These are phyloP conservation scores for Dendrothele bispora DNA, from an alignment of 768 basidiomycete genomes.

Conservation along the genomic window DNA sequence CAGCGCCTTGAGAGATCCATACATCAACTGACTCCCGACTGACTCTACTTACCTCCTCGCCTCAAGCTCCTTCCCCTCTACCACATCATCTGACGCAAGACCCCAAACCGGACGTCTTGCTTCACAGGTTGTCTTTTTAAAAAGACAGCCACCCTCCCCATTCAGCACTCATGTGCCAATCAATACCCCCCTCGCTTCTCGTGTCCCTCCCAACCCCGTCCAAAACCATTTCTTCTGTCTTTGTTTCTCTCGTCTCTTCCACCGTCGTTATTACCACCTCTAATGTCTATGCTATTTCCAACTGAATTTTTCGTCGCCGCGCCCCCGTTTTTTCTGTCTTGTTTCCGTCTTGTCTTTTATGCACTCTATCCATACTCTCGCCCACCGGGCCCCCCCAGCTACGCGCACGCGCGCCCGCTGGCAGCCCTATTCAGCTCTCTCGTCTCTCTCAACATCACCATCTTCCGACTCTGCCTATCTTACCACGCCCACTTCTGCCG, in stretches of 20 bases:
- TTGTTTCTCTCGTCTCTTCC: slow-evolving; percentile 12
- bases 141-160: too few relatives aligned
- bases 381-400: slow-evolving; percentile 71
- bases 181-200: slow-evolving; percentile 22
- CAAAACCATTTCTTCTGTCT: slow-evolving; percentile 9
- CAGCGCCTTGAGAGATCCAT: too few relatives aligned
- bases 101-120: too few relatives aligned
- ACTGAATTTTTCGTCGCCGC: slow-evolving; percentile 35
- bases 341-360: slow-evolving; percentile 19
- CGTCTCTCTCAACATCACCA: slow-evolving; percentile 33
- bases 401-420: slow-evolving; percentile 72
- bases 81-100: too few relatives aligned
- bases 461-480: slow-evolving; percentile 45
- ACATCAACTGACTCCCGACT: too few relatives aligned
- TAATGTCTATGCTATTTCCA: slow-evolving; percentile 33
- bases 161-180: slow-evolving; percentile 41
- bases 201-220: slow-evolving; percentile 19
- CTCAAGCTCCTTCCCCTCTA: too few relatives aligned
- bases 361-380: slow-evolving; percentile 42
- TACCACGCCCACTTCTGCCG: slow-evolving; percentile 51
- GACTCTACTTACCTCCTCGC: too few relatives aligned
- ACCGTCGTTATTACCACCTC: slow-evolving; percentile 16
- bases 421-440: slow-evolving; percentile 70
- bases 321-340: slow-evolving; percentile 21
- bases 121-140: too few relatives aligned